Base-by-base conservation (phyloP, 2,329 filamentous ascomycete species). In the Leptoxyphium fumago region DNA sequence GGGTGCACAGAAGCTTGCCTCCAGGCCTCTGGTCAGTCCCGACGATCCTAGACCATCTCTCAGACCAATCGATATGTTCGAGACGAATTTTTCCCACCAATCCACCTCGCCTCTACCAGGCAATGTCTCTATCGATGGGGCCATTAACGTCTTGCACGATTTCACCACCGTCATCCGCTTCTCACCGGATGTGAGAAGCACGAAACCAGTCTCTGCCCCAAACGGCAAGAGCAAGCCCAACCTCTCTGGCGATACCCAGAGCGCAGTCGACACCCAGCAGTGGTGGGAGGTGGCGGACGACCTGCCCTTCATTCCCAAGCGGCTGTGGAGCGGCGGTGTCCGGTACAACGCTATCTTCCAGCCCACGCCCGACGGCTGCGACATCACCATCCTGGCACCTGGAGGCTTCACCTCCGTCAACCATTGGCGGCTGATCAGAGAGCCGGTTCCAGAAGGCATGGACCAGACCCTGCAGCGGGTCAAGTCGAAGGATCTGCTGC, bases 221-320 rank as follows among this genome's bases (percentile, higher is more conserved):
- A 53, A 54, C 26, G 45, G 46, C 29, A 41, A 42, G 9, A 38
- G 38, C 15, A 46, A 45, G 18, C 21, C 39, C 44, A 1, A 49
- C 15, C 44, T 38, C 40, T 43, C 38, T 10, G 11, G 45, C 15
- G 32, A 43, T 2, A 50, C 47, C 30, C 49, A 46, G 38, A 45
- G 45, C 10, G 34, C 43, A 10, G 41, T 28, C 26, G 40, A 29
- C 29, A 18, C 47, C 15, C 46, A 52, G 15, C 46, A 49, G 30
- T 54, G 53, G 46, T 61, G 52, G 45, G 58, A 60, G 39, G 58
- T 60, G 15, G 56, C 59, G 47, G 58, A 61, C 49, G 56, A 58
- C n/a, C 53, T 61, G 1, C 53, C 56, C 2, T 61, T 61, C 51
- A 57, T 61, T 14, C 59, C 59, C 3, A 59, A 55, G 45, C 48